A percentile compares a stretch with the other conserved stretches of the same genome.
These are phyloP conservation scores for Arthrobotrys musiformis DNA, from an alignment of 2,329 filamentous ascomycete species.

Conservation along the genomic window DNA sequence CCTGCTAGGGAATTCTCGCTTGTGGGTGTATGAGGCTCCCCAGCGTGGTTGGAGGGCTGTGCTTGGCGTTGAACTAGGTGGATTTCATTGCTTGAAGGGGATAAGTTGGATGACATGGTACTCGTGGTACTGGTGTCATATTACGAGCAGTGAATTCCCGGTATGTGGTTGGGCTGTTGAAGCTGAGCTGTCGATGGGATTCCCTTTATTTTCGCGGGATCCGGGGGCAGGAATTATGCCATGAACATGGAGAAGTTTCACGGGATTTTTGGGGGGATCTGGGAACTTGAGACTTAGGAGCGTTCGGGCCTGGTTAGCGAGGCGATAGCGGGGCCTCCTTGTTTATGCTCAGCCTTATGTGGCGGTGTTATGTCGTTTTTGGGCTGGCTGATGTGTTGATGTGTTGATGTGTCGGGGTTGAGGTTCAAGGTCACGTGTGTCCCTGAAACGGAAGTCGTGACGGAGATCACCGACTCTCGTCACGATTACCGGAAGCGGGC, in stretches of 20 bases:
- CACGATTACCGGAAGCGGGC: not conserved
- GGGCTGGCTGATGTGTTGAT: not conserved
- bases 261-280: not conserved
- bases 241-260: not conserved
- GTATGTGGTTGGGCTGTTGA: not conserved
- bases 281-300: not conserved
- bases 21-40: not conserved
- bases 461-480: not conserved
- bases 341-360: not conserved
- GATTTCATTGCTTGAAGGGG: conserved; percentile 4
- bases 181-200: not conserved
- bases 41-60: conserved; percentile 8
- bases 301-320: conserved; percentile 10
- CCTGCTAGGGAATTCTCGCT: conserved; percentile 30
- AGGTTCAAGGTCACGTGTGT: not conserved
- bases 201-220: conserved; percentile 7
- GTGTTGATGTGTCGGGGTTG: not conserved
- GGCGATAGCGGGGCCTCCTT: not conserved
- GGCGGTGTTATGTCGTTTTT: not conserved
- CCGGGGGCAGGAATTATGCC: not conserved
- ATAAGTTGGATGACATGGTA: conserved; percentile 11
- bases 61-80: conserved; percentile 5
- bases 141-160: not conserved
- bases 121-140: not conserved
- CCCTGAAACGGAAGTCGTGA: not conserved